Evolutionary conservation across 129 eudicot species (phyloP).

Genomic region (Centrapalus pauciflorus): DNA sequence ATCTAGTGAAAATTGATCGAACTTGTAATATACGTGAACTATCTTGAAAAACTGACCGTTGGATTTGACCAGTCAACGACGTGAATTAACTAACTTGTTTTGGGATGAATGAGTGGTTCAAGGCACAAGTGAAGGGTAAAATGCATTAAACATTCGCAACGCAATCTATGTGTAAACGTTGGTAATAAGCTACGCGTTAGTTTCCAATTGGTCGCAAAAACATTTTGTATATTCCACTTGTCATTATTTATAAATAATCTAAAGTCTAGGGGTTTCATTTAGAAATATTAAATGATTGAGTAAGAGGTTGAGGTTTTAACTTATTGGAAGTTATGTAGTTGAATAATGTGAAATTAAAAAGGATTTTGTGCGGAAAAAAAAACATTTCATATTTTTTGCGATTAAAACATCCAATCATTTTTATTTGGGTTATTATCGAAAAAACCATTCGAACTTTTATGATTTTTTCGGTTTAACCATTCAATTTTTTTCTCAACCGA

Average conservation of each 20-base stretch:
- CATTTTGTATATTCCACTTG: conserved; percentile 8
- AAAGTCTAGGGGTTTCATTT: conserved; percentile 5
- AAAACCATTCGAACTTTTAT: no score
- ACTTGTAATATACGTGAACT: no score
- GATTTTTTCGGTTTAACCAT: no score
- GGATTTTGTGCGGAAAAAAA: no score
- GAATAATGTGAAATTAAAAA: no score
- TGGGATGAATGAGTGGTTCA: background rate
- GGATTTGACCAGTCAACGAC: conserved; percentile 8
- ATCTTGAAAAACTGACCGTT: background rate
- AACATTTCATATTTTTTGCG: no score
- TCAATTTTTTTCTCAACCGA: no score
- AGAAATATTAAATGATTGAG: background rate
- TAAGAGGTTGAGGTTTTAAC: background rate
- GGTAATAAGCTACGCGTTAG: conserved; percentile 20
- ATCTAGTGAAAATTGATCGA: no score
- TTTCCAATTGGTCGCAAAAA: conserved; percentile 12
- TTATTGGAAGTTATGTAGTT: no score
- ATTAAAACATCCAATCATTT: no score
- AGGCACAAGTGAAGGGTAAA: no score
- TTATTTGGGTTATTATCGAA: no score
- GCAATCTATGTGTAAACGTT: conserved; percentile 28
- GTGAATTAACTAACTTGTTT: conserved; percentile 6
- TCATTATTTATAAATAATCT: background rate
- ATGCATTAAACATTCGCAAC: conserved; percentile 19